Percentiles rank a stretch among this genome's conserved stretches.
phyloP scores from a whole-genome alignment of 176 grass and related monocot species.

The Carex pumila region DNA sequence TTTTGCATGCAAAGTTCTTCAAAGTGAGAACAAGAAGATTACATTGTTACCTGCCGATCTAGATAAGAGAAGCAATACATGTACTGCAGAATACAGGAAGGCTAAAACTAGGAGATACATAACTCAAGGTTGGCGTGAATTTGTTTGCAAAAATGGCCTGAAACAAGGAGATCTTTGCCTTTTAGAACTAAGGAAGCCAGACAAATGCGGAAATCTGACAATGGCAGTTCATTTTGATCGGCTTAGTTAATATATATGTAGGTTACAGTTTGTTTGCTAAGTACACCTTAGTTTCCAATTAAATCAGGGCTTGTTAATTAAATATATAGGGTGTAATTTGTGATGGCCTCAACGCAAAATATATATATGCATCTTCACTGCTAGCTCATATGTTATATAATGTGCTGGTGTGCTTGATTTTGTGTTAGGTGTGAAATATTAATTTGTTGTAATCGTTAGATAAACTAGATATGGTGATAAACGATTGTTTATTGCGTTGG shows the following conservation, averaged over 20 bases:
- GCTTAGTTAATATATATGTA: too few relatives aligned
- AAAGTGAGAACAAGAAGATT: not conserved
- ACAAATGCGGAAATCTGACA: not conserved
- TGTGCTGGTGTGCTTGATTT: not conserved
- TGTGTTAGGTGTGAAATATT: not conserved
- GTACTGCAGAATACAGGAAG: not conserved
- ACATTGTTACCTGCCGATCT: not conserved
- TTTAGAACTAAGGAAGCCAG: constrained; percentile 10
- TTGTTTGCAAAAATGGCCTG: constrained; percentile 12
- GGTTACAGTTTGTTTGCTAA: not conserved
- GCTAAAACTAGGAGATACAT: not conserved
- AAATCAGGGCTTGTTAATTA: too few relatives aligned
- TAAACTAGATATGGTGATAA: not conserved
- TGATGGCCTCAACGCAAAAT: too few relatives aligned
- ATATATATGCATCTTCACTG: not conserved
- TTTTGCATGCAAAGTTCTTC: constrained; percentile 26
- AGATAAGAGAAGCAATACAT: constrained; percentile 4
- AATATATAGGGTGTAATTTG: too few relatives aligned
- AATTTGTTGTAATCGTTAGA: not conserved
- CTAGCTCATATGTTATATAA: not conserved
- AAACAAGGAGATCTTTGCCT: constrained; percentile 6
- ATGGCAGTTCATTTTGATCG: not conserved
- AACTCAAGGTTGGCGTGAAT: not conserved
- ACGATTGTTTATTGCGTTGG: too few relatives aligned
- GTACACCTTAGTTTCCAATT: not conserved